Base-by-base conservation (phyloP, 2,329 filamentous ascomycete species). In the Blastomyces gilchristii region DNA sequence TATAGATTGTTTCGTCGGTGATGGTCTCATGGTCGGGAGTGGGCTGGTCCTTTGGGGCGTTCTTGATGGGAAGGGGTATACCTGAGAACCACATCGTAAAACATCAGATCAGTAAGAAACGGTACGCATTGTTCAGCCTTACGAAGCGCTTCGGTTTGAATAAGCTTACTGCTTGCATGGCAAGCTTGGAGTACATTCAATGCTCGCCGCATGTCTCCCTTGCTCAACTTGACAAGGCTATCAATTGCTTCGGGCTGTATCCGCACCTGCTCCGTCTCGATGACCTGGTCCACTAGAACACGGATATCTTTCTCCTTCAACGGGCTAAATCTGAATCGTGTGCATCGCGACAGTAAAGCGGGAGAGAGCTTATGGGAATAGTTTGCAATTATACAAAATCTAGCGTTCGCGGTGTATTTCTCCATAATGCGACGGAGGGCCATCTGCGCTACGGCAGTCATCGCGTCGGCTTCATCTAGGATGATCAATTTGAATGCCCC, bases 401-500 rank as follows among this genome's bases (percentile, higher is more conserved):
- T 83, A 2, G 94, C 97, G 78, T 99, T 99, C 65, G 90, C 90
- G 0, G 94, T 99, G 79, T 99, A 99, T 78, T 96, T 96, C 74
- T 99, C 94, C 94, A 99, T 99, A 72, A 99, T 97, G 58, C 94
- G 83, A 66, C 94, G 85, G 62, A 99, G 81, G 0, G 94, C 94
- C 93, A 99, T 99, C 77, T 99, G 94, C 6, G 94, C 94, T 0
- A 93, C 95, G 62, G 90, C 89, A n/a, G 94, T 99, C 94, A 99
- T 99, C 62, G 94, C 94, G 75, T 99, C 94, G n/a, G 94, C 94
- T 80, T 99, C 94, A 75, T 99, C 94, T 4, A 99, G 85, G 62
- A 99, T 90, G 73, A 99, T 97, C 69, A 99, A 85, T 80, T 99
- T 99, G 81, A 89, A 99, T 3, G 84, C 84, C 0, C 89, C 90